phyloP scores from a whole-genome alignment of 805 yeast genomes.

The Martiniozyma abietophila region DNA sequence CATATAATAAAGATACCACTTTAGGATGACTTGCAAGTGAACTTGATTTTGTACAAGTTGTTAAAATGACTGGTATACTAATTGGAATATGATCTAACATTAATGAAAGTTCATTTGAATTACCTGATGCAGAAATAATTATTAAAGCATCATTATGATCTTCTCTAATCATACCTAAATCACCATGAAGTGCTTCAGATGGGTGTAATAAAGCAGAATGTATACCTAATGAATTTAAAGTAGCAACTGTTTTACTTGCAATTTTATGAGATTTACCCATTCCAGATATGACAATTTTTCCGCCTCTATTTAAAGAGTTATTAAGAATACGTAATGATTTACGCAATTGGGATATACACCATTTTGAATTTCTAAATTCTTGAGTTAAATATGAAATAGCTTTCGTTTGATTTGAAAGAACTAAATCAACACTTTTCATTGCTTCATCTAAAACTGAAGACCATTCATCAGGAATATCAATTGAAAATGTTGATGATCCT shows the following conservation, averaged over 20 bases:
- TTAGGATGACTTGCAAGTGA: constrained; percentile 42
- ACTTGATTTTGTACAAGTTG: constrained; percentile 56
- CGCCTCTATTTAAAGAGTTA: constrained; percentile 37
- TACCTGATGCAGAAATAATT: constrained; percentile 72
- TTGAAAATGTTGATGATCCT: constrained; percentile 21
- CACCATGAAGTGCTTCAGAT: constrained; percentile 85
- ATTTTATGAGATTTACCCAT: constrained; percentile 81
- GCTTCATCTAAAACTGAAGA: constrained; percentile 22
- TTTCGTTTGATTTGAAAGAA: constrained; percentile 37
- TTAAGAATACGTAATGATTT: constrained; percentile 35
- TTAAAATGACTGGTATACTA: constrained; percentile 44
- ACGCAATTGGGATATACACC: constrained; percentile 36
- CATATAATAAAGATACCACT: constrained; percentile 45
- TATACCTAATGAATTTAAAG: constrained; percentile 70
- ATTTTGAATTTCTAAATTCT: constrained; percentile 38
- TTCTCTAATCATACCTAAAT: constrained; percentile 60
- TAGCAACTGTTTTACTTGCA: constrained; percentile 70
- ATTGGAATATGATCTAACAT: constrained; percentile 50
- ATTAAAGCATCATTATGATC: constrained; percentile 48
- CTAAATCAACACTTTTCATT: constrained; percentile 27
- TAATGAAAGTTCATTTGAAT: constrained; percentile 62
- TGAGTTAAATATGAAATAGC: constrained; percentile 36
- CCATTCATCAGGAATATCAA: constrained; percentile 17
- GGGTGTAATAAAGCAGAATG: constrained; percentile 68
- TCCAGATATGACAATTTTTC: constrained; percentile 71